Base-by-base conservation (phyloP, 768 basidiomycete genomes). In the Strobilomyces dryophilus region DNA sequence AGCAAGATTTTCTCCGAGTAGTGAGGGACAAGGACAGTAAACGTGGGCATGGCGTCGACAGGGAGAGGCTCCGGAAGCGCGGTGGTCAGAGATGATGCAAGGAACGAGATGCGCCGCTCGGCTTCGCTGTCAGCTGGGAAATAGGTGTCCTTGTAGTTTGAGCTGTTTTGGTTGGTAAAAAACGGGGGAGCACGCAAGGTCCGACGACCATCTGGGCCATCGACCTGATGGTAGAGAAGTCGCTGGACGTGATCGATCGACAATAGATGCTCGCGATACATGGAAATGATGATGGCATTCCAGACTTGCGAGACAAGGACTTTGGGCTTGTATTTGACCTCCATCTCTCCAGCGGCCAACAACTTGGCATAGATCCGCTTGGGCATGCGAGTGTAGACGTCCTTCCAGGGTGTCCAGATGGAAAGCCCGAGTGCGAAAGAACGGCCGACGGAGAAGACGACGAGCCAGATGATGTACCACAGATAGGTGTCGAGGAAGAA, bases 401-500 rank as follows among this genome's bases (percentile, higher is more conserved):
- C 95, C 72, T 89, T 89, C 97, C 97, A 99, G 0, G 97, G 97
- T 0, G 97, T 98, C 97, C 97, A 99, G 58, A 99, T 97, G 21
- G 92, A 95, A 57, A 99, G 77, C 11, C 97, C 97, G 26, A 99
- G 79, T 2, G 85, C 77, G 69, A 99, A 99, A 18, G 92, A 92
- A 18, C 95, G 82, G 9, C 82, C 86, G 45, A 95, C 87, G 65
- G 87, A 90, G 79, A 95, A 93, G 61, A 95, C 87, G 58, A 95
- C 94, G 63, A 93, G 83, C 95, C 95, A 98, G 69, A 98, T 94
- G 76, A 98, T 92, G 75, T 97, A 99, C 97, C 97, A 99, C 42
- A 99, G 75, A 79, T 98, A 99, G 43, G 97, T 99, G 78, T 99
- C 97, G 74, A 99, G 76, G 84, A 99, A 99, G 85, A 98, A 99